These are phyloP conservation scores for Echium plantagineum DNA, from an alignment of 257 asterid species.

Conservation along the genomic window DNA sequence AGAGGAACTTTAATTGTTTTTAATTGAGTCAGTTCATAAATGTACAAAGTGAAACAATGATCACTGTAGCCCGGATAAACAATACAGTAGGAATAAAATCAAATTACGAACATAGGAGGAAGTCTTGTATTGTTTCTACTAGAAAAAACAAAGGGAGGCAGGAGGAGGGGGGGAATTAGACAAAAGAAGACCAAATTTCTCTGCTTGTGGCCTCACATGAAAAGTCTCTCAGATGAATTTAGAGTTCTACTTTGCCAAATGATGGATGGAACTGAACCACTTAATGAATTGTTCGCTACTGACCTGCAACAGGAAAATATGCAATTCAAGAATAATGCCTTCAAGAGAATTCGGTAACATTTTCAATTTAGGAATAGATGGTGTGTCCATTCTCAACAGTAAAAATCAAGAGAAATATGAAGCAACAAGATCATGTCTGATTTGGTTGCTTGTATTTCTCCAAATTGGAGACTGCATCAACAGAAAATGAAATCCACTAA, in stretches of 20 bases:
- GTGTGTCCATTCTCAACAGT: background rate
- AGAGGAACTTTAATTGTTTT: background rate
- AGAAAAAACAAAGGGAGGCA: too few species aligned
- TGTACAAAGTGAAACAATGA: background rate
- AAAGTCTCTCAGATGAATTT: slow-evolving; percentile 48
- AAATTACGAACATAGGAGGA: background rate
- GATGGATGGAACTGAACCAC: slow-evolving; percentile 70
- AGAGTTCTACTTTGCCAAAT: slow-evolving; percentile 70
- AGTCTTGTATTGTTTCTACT: too few species aligned
- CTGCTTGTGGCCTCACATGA: slow-evolving; percentile 46
- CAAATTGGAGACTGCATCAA: background rate
- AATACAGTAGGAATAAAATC: background rate
- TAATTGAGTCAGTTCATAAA: too few species aligned
- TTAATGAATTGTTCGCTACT: slow-evolving; percentile 57
- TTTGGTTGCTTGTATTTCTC: background rate
- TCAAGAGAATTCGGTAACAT: too few species aligned
- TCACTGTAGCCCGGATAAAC: background rate
- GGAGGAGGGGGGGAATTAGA: too few species aligned
- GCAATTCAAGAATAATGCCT: background rate
- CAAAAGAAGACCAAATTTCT: background rate
- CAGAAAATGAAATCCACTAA: background rate
- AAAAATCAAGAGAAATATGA: background rate
- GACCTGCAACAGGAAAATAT: slow-evolving; percentile 40
- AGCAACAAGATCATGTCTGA: background rate
- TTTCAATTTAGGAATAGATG: too few species aligned